Conservation (phyloP, 352 stramenopile genomes). For the Pilasporangium apinafurcum region DNA sequence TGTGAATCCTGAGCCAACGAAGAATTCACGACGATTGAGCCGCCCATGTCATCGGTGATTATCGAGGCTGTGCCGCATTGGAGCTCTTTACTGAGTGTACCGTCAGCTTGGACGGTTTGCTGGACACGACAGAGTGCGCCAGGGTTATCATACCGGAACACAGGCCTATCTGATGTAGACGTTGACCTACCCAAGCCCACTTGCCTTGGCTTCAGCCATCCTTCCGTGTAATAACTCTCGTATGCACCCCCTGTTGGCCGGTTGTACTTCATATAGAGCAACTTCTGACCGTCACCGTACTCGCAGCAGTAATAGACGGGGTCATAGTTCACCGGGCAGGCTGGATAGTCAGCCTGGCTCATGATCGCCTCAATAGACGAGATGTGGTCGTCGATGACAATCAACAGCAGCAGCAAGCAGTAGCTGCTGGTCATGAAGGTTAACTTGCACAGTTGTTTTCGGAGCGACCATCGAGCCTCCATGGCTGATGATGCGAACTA, state of each 20-base stretch:
- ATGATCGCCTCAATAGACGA: no score
- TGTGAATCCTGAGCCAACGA: slow-evolving; percentile 19
- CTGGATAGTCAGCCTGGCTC: no score
- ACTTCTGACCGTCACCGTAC: slow-evolving; percentile 16
- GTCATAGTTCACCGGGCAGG: slow-evolving; percentile 23
- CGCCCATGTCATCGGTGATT: slow-evolving; percentile 1
- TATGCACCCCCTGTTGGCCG: slow-evolving; percentile 19
- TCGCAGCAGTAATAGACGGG: slow-evolving; percentile 28
- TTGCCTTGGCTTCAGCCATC: slow-evolving; percentile 22
- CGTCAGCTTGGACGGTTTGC: slow-evolving; percentile 11
- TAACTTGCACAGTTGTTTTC: no score
- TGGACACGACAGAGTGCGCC: slow-evolving; percentile 22
- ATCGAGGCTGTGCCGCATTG: slow-evolving; percentile 25
- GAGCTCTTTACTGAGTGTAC: slow-evolving; percentile 16
- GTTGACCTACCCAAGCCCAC: slow-evolving; percentile 27
- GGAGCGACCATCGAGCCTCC: no score
- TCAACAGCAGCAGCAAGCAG: no score
- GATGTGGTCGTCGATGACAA: no score
- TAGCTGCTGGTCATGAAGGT: no score
- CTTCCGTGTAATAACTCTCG: slow-evolving; percentile 24
- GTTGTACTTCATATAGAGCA: slow-evolving; percentile 27
- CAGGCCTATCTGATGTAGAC: slow-evolving; percentile 18
- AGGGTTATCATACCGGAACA: slow-evolving; percentile 25
- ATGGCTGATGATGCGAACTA: no score
- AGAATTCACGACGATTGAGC: slow-evolving; percentile 7